Conservation (phyloP, 1,284 basidiomycete genomes). For the Ceratobasidium papillatum region DNA sequence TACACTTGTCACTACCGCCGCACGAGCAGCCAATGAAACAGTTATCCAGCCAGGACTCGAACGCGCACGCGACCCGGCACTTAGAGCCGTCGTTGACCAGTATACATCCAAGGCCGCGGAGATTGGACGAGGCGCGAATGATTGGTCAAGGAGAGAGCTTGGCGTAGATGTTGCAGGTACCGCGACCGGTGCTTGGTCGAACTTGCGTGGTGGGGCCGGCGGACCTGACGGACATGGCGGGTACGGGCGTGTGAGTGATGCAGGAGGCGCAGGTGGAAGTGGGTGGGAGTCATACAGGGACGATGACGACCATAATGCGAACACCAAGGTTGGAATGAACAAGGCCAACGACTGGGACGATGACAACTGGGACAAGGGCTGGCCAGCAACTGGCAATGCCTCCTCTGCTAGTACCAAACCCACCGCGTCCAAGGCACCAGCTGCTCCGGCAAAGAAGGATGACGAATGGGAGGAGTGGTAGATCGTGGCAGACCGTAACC, state of each 20-base stretch:
- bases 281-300: constrained; percentile 41
- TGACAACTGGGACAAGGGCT: constrained; percentile 53
- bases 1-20: constrained; percentile 74
- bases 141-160: constrained; percentile 74
- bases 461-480: constrained; percentile 42
- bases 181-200: constrained; percentile 52
- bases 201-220: constrained; percentile 39
- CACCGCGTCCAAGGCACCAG: constrained; percentile 18
- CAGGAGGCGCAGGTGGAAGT: constrained; percentile 24
- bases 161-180: constrained; percentile 82
- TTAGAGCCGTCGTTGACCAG: constrained; percentile 74
- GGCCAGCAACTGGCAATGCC: constrained; percentile 16
- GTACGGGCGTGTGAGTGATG: constrained; percentile 41
- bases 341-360: constrained; percentile 68
- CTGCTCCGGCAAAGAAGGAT: constrained; percentile 34
- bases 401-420: constrained; percentile 8
- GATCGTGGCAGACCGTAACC: constrained; percentile 6
- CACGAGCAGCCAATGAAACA: constrained; percentile 76
- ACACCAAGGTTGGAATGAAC: constrained; percentile 48
- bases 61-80: constrained; percentile 74
- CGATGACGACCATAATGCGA: constrained; percentile 45
- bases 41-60: constrained; percentile 85
- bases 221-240: constrained; percentile 38
- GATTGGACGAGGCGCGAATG: constrained; percentile 68
- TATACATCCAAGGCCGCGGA: constrained; percentile 70